Base-by-base conservation (phyloP, 306 rosid species). In the Cucurbita ficifolia region DNA sequence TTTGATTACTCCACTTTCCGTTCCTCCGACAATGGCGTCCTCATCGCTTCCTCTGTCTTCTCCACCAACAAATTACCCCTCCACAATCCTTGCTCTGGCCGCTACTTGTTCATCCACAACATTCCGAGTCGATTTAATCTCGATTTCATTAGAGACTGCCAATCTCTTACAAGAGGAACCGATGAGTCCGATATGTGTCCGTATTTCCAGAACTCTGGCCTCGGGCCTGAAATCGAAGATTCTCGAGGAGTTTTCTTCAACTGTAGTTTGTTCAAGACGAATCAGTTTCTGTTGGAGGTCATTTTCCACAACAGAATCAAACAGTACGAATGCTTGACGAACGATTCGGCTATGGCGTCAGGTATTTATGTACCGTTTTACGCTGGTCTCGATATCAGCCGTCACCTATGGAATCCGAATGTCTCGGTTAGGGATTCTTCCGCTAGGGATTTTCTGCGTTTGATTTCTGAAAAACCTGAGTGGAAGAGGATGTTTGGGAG, bases 301-400 rank as follows among this genome's bases (percentile, higher is more conserved):
- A 94, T 90, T 64, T 94, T 94, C 68, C 98, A 94, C 62, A 81
- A 84, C 79, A 86, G 77, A 77, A 89, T 94, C 89, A 90, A 13
- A 24, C 79, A 36, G 5, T 89, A 94, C 39, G 19, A 60, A 24
- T 94, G 98, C 76, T 81, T 90, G 84, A 90, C 98, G 12, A 81
- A 80, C 45, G 75, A 84, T 65, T 86, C 98, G 0, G 72, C 88
- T 1, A 4, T 81, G 3, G 98, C 98, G 18, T 86, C 90, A 2
- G 98, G 92, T 0, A 40, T 90, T 52, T 94, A 82, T 81, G 92
- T 94, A 4, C 98, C 98, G 1, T 90, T 87, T 49, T 94, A 94
- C 71, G 91, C 93, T 9, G 98, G 98, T 46, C 90, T 94, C n/a
- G 98, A 94, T 54, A 79, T 72, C 9, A 94, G 97, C 51, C 90